Base-by-base conservation (phyloP, 306 rosid genomes). In the Sesbania bispinosa region DNA sequence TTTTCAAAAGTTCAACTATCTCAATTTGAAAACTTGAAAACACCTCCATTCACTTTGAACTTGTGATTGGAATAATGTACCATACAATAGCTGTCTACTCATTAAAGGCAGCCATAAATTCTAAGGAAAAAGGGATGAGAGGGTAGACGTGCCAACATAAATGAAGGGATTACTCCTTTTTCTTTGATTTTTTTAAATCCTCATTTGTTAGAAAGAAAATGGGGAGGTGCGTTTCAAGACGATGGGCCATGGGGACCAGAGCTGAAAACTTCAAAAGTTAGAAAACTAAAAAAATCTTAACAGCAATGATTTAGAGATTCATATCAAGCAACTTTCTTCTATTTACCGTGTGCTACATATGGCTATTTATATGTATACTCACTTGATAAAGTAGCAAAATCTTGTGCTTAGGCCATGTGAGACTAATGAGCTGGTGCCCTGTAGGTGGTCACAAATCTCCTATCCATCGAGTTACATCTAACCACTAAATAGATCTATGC, bases 21-120 rank as follows among this genome's bases (percentile, higher is more conserved):
- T 58, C 39, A 64, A 62, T 73, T 76, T 78, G 57, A 75, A 77
- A 68, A 35, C 74, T 81, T 79, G 54, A 70, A 61, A 77, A 67
- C 23, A 16, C 43, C 20, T 20, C 54, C 52, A 38, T 57, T 76
- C 82, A 76, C 63, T 80, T 81, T 51, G 50, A 70, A 18, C 61
- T 71, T 77, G 76, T 81, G 87, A 84, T 35, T 14, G 48, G 80
- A 61, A 81, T 63, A 63, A 65, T 76, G 79, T 15, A 46, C 71
- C 66, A 36, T 67, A 33, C 81, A 54, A 52, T 47, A 29, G 62
- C 54, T 53, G 85, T 53, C 77, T 30, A 52, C 42, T 61, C 80
- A 75, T 77, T 77, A 55, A 85, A 77, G 45, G 57, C 59, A 54
- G 79, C 62, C 81, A 77, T 86, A 84, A 88, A 88, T 84, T 68